A percentile compares a stretch with the other conserved stretches of the same genome.
Conservation (phyloP, 305 asterid species). For the Ilex paraguariensis region DNA sequence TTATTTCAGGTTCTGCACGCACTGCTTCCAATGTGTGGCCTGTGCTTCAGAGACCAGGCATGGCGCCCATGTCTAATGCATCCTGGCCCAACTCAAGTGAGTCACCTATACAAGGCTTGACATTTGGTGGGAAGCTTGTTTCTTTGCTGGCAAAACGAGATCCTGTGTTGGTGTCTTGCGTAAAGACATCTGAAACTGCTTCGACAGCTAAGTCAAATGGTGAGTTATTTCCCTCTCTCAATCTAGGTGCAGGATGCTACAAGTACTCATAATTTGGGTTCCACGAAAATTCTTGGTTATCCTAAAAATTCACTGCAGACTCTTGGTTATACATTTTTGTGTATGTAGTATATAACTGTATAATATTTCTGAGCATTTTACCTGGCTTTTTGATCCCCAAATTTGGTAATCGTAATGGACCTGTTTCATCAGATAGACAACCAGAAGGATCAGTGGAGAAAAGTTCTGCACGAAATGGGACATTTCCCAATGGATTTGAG, state of each 20-base stretch:
- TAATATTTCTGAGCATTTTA: slow-evolving; percentile 4
- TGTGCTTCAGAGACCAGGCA: slow-evolving; percentile 43
- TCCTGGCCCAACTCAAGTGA: slow-evolving; percentile 29
- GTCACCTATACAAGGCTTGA: slow-evolving; percentile 22
- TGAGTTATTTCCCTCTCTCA: slow-evolving; percentile 21
- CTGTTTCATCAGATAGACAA: slow-evolving; percentile 41
- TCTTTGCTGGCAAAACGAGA: slow-evolving; percentile 38
- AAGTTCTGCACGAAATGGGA: slow-evolving; percentile 34
- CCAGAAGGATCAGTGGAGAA: slow-evolving; percentile 34
- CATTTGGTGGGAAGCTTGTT: slow-evolving; percentile 31
- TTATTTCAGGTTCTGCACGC: slow-evolving; percentile 36
- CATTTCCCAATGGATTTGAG: slow-evolving; percentile 73
- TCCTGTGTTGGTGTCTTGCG: slow-evolving; percentile 42
- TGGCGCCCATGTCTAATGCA: slow-evolving; percentile 28
- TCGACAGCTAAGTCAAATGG: slow-evolving; percentile 46
- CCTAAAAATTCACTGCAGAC: not conserved
- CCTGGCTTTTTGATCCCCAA: slow-evolving; percentile 17
- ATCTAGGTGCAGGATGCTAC: not conserved
- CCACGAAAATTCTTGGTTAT: slow-evolving; percentile 2
- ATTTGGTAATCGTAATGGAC: slow-evolving; percentile 45
- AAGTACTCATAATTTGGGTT: not conserved
- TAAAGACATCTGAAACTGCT: slow-evolving; percentile 54
- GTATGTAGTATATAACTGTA: slow-evolving; percentile 1
- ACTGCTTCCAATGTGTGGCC: slow-evolving; percentile 39
- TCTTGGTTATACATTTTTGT: not conserved